These are phyloP conservation scores for Solidago caesia DNA, from an alignment of 129 eudicot genomes.

Conservation along the genomic window DNA sequence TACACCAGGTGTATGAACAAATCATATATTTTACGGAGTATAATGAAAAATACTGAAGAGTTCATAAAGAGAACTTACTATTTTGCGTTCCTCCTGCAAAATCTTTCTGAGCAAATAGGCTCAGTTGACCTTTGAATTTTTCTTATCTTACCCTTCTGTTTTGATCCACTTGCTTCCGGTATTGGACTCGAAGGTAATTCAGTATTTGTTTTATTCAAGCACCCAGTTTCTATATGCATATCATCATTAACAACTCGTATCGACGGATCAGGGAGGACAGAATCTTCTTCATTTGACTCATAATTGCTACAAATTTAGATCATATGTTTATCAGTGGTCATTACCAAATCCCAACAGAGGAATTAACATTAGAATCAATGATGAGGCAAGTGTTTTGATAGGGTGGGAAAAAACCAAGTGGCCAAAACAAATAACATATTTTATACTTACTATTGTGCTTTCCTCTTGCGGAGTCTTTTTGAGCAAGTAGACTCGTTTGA, in stretches of 20 bases:
- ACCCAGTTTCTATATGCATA: slow-evolving; percentile 14
- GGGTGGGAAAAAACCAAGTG: not conserved
- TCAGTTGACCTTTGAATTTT: slow-evolving; percentile 32
- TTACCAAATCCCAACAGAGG: not conserved
- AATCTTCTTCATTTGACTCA: slow-evolving; percentile 24
- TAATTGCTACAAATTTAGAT: slow-evolving; percentile 42
- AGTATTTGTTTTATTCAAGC: slow-evolving; percentile 13
- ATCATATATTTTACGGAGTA: not conserved
- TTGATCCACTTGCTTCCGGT: slow-evolving; percentile 22
- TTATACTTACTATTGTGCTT: slow-evolving; percentile 40
- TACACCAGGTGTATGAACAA: not conserved
- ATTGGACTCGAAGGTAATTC: slow-evolving; percentile 26
- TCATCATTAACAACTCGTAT: slow-evolving; percentile 15
- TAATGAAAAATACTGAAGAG: not conserved
- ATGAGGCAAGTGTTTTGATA: not conserved
- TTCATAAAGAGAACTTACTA: slow-evolving; percentile 34
- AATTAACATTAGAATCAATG: not conserved
- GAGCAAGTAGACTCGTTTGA: slow-evolving; percentile 29
- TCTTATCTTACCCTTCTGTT: slow-evolving; percentile 41
- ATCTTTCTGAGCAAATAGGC: slow-evolving; percentile 34
- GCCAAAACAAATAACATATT: not conserved
- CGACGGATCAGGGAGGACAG: slow-evolving; percentile 25
- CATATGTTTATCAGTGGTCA: not conserved
- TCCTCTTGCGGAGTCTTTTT: slow-evolving; percentile 39
- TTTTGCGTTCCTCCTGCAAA: slow-evolving; percentile 39